Evolutionary conservation across 371 early-diverging fungal species (phyloP).

Genomic region (Fennellomyces sp.): DNA sequence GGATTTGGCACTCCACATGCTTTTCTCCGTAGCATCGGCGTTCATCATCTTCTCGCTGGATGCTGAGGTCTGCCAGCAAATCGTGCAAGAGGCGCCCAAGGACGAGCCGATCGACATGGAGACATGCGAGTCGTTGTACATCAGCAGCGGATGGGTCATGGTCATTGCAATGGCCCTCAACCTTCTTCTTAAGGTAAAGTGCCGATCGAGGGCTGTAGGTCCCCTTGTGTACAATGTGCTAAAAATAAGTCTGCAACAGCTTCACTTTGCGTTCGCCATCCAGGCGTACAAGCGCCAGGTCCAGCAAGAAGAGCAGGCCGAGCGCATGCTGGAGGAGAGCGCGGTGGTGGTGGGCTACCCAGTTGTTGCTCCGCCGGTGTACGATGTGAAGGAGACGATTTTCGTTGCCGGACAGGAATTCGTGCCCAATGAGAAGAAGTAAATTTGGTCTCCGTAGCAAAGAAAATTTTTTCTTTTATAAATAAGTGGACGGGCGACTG

Average conservation of each 20-base stretch:
- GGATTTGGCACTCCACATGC: slow-evolving; percentile 42
- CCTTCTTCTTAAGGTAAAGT: slow-evolving; percentile 38
- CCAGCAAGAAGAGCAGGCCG: slow-evolving; percentile 17
- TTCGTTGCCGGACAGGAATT: slow-evolving; percentile 51
- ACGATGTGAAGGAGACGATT: slow-evolving; percentile 21
- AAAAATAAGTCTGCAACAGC: slow-evolving; percentile 13
- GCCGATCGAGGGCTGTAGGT: neutral
- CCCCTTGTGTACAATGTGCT: neutral
- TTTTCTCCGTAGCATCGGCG: slow-evolving; percentile 40
- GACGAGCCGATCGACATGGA: slow-evolving; percentile 39
- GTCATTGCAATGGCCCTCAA: slow-evolving; percentile 40
- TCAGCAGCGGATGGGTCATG: slow-evolving; percentile 33
- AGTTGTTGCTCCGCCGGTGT: slow-evolving; percentile 29
- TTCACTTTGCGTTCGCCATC: slow-evolving; percentile 51
- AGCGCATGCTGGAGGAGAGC: neutral
- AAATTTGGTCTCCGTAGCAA: neutral
- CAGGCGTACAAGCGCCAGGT: slow-evolving; percentile 34
- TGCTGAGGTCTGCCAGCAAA: slow-evolving; percentile 38
- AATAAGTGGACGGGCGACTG: too few species aligned
- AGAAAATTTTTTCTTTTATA: slow-evolving; percentile 1
- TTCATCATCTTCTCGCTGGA: slow-evolving; percentile 35
- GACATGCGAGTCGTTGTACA: slow-evolving; percentile 34
- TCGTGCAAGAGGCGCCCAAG: slow-evolving; percentile 22
- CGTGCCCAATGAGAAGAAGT: slow-evolving; percentile 43
- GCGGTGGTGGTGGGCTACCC: slow-evolving; percentile 12